Evolutionary conservation across 192 early-diverging fungal species (phyloP), one percentile per base, ranked within the genome.

Genomic region (Coemansia sp.): DNA sequence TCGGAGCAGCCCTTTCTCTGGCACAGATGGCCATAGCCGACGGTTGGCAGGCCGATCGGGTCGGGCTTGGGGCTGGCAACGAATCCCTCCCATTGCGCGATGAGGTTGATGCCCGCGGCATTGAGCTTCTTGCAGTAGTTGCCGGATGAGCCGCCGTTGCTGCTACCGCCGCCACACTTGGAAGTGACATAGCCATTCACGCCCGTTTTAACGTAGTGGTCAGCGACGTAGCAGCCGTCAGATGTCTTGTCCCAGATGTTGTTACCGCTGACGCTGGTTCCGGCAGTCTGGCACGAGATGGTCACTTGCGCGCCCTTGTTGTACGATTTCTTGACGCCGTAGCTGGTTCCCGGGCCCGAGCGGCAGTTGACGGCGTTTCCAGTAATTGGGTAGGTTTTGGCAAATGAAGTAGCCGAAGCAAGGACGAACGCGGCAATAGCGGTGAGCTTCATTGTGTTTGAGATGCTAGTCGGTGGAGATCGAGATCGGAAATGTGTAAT

Each of bases 41-140:
- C 77, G 3, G 77, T 80, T 3, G 77, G 77, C 46, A 70, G 66
- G 6, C 77, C 77, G 18, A 70, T 75, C 1, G 77, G 72, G 23
- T 80, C 77, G 24, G 77, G 77, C 24, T 38, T 25, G 22, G 67
- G 65, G 31, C 57, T 30, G 10, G 71, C 4, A 3, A 70, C 77
- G 56, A 80, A 80, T 2, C 77, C 77, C 42, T 80, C 77, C 30
- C 45, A 74, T 24, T 58, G 23, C 9, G 77, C 53, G 21, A 79
- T 58, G 8, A 79, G 56, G 23, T 69, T 45, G 14, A 79, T 29
- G 9, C 66, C 62, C 6, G 54, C 72, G 4, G 46, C 23, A 52
- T 71, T 67, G 35, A 79, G 19, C 0, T 27, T 51, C 33, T 33
- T 43, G 28, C 59, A 61, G 49, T 61, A 52, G 33, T 28, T 44